phyloP scores from a whole-genome alignment of 768 basidiomycete species.

The Mycena crocata region DNA sequence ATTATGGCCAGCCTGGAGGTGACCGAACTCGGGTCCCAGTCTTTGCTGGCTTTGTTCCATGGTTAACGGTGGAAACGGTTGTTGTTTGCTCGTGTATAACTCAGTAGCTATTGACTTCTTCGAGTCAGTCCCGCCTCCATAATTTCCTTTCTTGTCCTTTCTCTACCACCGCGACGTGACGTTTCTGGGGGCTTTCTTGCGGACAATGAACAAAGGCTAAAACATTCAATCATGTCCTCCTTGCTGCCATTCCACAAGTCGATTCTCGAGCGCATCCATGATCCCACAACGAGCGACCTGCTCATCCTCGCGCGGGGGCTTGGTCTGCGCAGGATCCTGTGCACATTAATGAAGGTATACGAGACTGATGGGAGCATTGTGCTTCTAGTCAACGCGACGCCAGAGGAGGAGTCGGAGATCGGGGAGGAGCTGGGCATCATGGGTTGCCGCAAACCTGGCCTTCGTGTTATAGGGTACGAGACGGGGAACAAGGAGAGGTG shows the following conservation, averaged over 20 bases:
- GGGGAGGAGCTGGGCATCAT: slow-evolving; percentile 93
- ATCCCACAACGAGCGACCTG: slow-evolving; percentile 79
- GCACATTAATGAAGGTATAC: slow-evolving; percentile 92
- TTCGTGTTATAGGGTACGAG: slow-evolving; percentile 87
- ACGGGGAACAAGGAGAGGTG: slow-evolving; percentile 83
- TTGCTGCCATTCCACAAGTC: slow-evolving; percentile 75
- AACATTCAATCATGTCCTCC: slow-evolving; percentile 56
- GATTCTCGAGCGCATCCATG: slow-evolving; percentile 76
- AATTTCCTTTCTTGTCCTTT: no score
- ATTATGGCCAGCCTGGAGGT: no score
- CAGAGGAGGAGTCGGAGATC: slow-evolving; percentile 91
- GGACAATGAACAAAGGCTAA: no score
- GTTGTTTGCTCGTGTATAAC: no score
- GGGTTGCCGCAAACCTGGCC: slow-evolving; percentile 89
- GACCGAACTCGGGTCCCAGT: no score
- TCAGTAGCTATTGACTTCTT: no score
- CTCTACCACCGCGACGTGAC: no score
- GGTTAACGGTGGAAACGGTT: no score
- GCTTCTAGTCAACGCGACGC: slow-evolving; percentile 83
- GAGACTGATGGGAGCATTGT: slow-evolving; percentile 87
- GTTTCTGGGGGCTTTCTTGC: no score
- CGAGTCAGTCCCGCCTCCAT: no score
- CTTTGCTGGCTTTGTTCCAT: no score
- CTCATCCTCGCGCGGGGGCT: slow-evolving; percentile 90
- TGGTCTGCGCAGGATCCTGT: slow-evolving; percentile 85